Conservation (phyloP, 768 basidiomycete genomes). For the Tricholoma saponaceum region DNA sequence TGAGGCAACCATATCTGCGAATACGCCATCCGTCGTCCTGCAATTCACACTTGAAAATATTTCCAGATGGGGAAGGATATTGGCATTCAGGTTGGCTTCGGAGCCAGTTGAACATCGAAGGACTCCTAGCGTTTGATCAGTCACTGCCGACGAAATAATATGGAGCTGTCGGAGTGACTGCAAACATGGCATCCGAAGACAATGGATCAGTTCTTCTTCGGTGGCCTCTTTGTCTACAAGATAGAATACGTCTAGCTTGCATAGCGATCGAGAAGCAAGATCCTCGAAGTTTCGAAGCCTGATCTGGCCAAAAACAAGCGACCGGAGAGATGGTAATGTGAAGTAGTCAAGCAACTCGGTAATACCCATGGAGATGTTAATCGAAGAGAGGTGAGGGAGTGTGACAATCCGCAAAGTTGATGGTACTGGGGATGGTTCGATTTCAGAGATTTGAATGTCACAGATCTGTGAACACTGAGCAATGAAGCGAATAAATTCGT, state of each 20-base stretch:
- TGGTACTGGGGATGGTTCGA: not conserved
- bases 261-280: not conserved
- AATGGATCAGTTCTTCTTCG: not conserved
- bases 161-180: not conserved
- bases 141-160: not conserved
- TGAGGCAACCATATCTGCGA: not conserved
- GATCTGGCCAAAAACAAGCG: not conserved
- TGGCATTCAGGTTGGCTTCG: not conserved
- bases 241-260: not conserved
- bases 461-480: not conserved
- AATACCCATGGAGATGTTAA: not conserved
- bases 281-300: not conserved
- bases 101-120: not conserved
- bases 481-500: not conserved
- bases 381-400: not conserved
- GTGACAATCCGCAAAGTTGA: not conserved
- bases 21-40: not conserved
- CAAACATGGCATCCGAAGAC: not conserved
- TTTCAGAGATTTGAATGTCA: not conserved
- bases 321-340: not conserved
- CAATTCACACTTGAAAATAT: not conserved
- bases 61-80: not conserved
- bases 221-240: not conserved
- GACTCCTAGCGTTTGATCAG: not conserved
- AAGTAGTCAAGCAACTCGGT: not conserved